These are phyloP conservation scores for Ophiosphaerella korrae DNA, from an alignment of 2,329 filamentous ascomycete species.

Conservation along the genomic window DNA sequence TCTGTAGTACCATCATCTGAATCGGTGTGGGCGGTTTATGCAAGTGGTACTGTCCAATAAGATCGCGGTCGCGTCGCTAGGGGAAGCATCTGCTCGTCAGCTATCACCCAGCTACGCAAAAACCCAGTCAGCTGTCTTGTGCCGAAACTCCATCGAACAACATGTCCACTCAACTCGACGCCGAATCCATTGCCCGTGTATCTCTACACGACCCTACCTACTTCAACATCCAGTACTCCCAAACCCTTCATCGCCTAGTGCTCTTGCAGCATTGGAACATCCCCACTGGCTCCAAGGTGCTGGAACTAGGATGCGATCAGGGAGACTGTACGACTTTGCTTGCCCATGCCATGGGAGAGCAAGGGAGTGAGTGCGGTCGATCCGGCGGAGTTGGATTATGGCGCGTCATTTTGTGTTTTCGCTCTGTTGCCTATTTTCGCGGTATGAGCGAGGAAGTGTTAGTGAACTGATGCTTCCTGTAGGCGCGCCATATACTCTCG, in stretches of 20 bases:
- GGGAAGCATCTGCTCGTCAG: too few relatives aligned
- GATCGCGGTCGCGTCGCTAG: too few relatives aligned
- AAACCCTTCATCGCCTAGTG: slow-evolving; percentile 29
- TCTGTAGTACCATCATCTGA: too few relatives aligned
- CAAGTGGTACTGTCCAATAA: too few relatives aligned
- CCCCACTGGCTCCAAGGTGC: slow-evolving; percentile 48
- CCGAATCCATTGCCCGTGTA: slow-evolving; percentile 17
- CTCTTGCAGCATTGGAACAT: slow-evolving; percentile 30
- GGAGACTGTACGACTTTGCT: slow-evolving; percentile 62
- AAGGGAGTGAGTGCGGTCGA: slow-evolving; percentile 58
- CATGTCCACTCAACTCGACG: slow-evolving; percentile 18
- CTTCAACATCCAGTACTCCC: slow-evolving; percentile 23
- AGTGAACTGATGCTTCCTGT: neutral
- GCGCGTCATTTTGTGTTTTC: slow-evolving; percentile 17
- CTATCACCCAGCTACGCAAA: too few relatives aligned
- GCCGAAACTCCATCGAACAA: too few relatives aligned
- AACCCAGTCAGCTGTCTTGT: too few relatives aligned
- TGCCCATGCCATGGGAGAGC: slow-evolving; percentile 53
- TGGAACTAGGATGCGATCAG: slow-evolving; percentile 66
- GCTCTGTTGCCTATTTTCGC: too few relatives aligned
- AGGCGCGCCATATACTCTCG: slow-evolving; percentile 53
- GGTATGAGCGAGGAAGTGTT: too few relatives aligned
- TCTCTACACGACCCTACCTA: slow-evolving; percentile 22
- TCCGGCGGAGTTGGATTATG: slow-evolving; percentile 58
- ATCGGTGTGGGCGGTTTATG: too few relatives aligned